Conservation (phyloP, 306 rosid species). For the Quercus variabilis region DNA sequence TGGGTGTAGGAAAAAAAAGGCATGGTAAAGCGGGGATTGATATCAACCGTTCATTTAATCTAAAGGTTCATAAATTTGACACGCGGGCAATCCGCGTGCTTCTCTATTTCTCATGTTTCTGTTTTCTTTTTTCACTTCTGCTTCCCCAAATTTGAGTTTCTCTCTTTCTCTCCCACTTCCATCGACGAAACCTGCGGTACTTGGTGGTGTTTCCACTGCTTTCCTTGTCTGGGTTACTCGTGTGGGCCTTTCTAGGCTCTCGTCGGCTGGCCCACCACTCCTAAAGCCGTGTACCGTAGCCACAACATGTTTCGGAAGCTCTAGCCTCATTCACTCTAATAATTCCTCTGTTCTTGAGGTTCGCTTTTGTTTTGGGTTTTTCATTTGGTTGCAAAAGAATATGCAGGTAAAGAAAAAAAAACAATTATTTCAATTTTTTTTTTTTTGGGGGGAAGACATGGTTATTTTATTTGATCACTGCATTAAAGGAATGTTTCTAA, state of each 20-base stretch:
- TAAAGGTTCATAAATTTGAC: too few species aligned
- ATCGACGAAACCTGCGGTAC: constrained; percentile 63
- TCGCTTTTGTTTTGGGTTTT: not conserved
- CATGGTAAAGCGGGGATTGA: too few species aligned
- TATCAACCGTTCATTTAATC: too few species aligned
- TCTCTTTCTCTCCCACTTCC: too few species aligned
- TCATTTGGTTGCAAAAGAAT: constrained; percentile 6
- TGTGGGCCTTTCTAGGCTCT: constrained; percentile 66
- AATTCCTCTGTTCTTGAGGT: constrained; percentile 81
- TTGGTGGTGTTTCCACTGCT: constrained; percentile 67
- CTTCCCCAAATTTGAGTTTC: too few species aligned
- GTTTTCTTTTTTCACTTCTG: too few species aligned
- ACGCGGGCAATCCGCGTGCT: too few species aligned
- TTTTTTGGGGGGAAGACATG: not conserved
- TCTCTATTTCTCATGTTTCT: too few species aligned
- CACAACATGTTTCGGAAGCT: constrained; percentile 57
- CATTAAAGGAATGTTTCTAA: not conserved
- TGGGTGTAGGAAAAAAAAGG: too few species aligned
- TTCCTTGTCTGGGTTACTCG: constrained; percentile 67
- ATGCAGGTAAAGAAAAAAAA: not conserved
- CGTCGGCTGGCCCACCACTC: constrained; percentile 56
- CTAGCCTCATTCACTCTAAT: constrained; percentile 56
- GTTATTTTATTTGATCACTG: not conserved
- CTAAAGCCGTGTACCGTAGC: constrained; percentile 78
- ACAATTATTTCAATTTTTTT: not conserved